phyloP scores from a whole-genome alignment of 305 asterid species.

The Solanum hybrid region DNA sequence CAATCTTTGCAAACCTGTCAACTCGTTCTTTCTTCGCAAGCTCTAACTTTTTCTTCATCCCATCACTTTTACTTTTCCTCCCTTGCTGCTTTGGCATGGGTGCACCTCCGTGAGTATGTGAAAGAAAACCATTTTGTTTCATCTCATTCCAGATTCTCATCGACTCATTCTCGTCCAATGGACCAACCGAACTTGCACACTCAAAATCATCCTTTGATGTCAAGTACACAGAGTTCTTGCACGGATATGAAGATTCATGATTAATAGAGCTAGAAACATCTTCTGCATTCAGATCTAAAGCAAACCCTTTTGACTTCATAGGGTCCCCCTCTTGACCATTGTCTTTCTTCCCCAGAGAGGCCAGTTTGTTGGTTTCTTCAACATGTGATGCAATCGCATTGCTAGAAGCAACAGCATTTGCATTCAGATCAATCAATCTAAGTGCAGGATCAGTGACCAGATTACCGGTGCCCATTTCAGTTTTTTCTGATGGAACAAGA shows the following conservation, averaged over 20 bases:
- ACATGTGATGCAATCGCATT: slow-evolving; percentile 11
- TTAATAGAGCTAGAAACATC: slow-evolving; percentile 46
- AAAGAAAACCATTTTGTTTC: slow-evolving; percentile 71
- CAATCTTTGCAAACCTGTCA: slow-evolving; percentile 72
- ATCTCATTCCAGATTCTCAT: slow-evolving; percentile 73
- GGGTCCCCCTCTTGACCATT: slow-evolving; percentile 11
- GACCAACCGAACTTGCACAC: slow-evolving; percentile 64
- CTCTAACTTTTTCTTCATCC: slow-evolving; percentile 54
- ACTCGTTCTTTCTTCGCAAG: slow-evolving; percentile 77
- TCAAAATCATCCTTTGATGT: slow-evolving; percentile 50
- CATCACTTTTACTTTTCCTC: slow-evolving; percentile 48
- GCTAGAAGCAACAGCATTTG: slow-evolving; percentile 19
- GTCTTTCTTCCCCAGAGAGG: slow-evolving; percentile 16
- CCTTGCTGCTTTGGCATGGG: slow-evolving; percentile 55
- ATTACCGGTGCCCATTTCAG: slow-evolving; percentile 11
- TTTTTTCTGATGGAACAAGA: slow-evolving; percentile 40
- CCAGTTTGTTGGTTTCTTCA: slow-evolving; percentile 20
- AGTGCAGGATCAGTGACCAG: slow-evolving; percentile 13
- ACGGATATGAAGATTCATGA: slow-evolving; percentile 28
- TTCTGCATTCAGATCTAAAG: slow-evolving; percentile 57
- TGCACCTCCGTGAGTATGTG: slow-evolving; percentile 35
- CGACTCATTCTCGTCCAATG: slow-evolving; percentile 45
- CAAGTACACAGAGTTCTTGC: slow-evolving; percentile 22
- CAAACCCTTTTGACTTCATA: slow-evolving; percentile 26
- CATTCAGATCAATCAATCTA: slow-evolving; percentile 45